These are phyloP conservation scores for Chlamydomonas urium DNA, from an alignment of 139 green algal species.

Conservation along the genomic window DNA sequence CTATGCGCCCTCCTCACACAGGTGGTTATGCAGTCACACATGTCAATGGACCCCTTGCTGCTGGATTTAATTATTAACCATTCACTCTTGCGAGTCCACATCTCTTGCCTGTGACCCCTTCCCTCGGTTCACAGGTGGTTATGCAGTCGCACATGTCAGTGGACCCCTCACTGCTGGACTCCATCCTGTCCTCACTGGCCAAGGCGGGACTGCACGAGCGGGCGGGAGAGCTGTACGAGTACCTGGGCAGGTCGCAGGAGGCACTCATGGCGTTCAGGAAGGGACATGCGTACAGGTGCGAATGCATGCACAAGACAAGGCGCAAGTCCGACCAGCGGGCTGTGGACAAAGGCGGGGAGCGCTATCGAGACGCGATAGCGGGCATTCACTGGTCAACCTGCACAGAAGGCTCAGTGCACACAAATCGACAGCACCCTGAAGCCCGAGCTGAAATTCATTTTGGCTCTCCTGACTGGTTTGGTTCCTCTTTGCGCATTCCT, in stretches of 20 bases:
- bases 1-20: slow-evolving; percentile 11
- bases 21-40: slow-evolving; percentile 36
- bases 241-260: slow-evolving; percentile 46
- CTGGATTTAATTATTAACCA: no score
- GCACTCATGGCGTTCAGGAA: slow-evolving; percentile 36
- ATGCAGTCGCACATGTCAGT: slow-evolving; percentile 33
- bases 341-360: no score
- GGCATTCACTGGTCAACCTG: no score
- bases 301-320: no score
- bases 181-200: slow-evolving; percentile 48
- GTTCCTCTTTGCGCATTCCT: no score
- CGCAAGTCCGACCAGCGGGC: no score
- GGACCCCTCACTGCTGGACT: slow-evolving; percentile 55
- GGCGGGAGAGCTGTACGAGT: slow-evolving; percentile 67
- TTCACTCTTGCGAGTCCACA: neutral
- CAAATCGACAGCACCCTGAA: no score
- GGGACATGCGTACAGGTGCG: slow-evolving; percentile 34
- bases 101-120: neutral
- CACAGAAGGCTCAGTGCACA: no score
- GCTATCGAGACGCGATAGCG: no score
- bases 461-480: no score
- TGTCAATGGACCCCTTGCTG: no score
- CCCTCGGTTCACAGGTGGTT: slow-evolving; percentile 31
- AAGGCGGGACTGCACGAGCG: slow-evolving; percentile 61
- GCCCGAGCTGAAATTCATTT: no score